phyloP scores from a whole-genome alignment of 352 stramenopile genomes.

The Globisporangium iwayamae region DNA sequence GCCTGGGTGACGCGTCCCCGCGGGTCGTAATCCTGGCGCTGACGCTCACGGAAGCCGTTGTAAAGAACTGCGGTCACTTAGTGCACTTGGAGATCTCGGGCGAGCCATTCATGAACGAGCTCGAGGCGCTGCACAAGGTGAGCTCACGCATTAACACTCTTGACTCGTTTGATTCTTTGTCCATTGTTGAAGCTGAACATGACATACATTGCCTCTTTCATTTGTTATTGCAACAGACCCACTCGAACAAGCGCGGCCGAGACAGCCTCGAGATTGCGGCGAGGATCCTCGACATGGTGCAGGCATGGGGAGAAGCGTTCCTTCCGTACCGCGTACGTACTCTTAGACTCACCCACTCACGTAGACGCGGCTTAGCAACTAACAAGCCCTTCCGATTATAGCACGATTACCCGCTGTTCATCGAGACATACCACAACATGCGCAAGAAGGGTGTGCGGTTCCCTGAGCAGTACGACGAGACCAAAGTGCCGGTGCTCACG shows the following conservation, averaged over 20 bases:
- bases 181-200: too few species aligned
- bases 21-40: constrained; percentile 64
- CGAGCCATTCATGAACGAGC: constrained; percentile 68
- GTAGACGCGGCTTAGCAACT: too few species aligned
- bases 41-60: constrained; percentile 63
- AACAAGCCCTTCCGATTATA: constrained; percentile 15
- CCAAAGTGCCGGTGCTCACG: constrained; percentile 54
- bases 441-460: constrained; percentile 76
- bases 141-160: not conserved
- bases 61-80: constrained; percentile 73
- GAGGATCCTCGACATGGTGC: constrained; percentile 70
- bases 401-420: constrained; percentile 73
- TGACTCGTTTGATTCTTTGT: not conserved
- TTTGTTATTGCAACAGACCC: constrained; percentile 23
- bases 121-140: constrained; percentile 74
- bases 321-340: constrained; percentile 42
- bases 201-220: not conserved
- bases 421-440: constrained; percentile 84
- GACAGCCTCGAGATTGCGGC: constrained; percentile 72
- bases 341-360: not conserved
- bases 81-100: constrained; percentile 67
- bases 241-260: constrained; percentile 60
- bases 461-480: constrained; percentile 73
- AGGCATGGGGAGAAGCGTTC: constrained; percentile 82
- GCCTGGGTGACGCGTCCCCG: constrained; percentile 57